Percentiles rank a stretch among this genome's conserved stretches.
phyloP scores from a whole-genome alignment of 805 yeast species.

The Saccharomycopsis lassenensis region DNA sequence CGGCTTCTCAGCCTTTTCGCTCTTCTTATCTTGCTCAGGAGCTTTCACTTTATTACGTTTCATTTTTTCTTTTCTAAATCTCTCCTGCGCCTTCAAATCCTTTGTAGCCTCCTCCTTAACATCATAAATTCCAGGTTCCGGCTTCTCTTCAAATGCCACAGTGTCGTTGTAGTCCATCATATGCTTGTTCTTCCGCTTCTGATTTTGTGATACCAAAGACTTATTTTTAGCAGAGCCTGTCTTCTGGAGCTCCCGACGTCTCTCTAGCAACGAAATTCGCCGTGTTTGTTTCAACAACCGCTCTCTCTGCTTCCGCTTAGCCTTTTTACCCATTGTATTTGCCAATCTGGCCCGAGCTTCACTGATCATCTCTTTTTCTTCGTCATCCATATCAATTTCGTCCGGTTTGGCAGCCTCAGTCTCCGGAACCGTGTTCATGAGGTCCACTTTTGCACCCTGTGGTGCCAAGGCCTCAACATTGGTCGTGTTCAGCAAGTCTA shows the following conservation, averaged over 20 bases:
- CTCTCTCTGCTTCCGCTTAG: slow-evolving; percentile 82
- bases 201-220: slow-evolving; percentile 27
- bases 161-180: slow-evolving; percentile 78
- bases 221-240: slow-evolving; percentile 48
- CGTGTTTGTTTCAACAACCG: slow-evolving; percentile 69
- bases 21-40: slow-evolving; percentile 37
- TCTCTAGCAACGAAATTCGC: slow-evolving; percentile 65
- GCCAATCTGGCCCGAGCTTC: slow-evolving; percentile 90
- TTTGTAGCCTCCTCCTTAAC: slow-evolving; percentile 42
- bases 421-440: slow-evolving; percentile 59
- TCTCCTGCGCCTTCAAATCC: slow-evolving; percentile 28
- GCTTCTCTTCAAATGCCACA: slow-evolving; percentile 65
- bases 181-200: slow-evolving; percentile 41
- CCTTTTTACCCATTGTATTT: slow-evolving; percentile 90
- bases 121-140: slow-evolving; percentile 60
- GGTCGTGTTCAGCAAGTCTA: slow-evolving; percentile 22
- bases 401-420: slow-evolving; percentile 76
- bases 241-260: slow-evolving; percentile 68
- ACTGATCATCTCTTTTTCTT: slow-evolving; percentile 83
- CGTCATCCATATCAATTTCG: slow-evolving; percentile 69
- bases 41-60: too few species aligned
- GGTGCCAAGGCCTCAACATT: slow-evolving; percentile 12
- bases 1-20: slow-evolving; percentile 43
- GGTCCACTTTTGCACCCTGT: slow-evolving; percentile 4
- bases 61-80: slow-evolving; percentile 32